These are phyloP conservation scores for Lineolata rhizophorae DNA, from an alignment of 495 filamentous ascomycete species.

Conservation along the genomic window DNA sequence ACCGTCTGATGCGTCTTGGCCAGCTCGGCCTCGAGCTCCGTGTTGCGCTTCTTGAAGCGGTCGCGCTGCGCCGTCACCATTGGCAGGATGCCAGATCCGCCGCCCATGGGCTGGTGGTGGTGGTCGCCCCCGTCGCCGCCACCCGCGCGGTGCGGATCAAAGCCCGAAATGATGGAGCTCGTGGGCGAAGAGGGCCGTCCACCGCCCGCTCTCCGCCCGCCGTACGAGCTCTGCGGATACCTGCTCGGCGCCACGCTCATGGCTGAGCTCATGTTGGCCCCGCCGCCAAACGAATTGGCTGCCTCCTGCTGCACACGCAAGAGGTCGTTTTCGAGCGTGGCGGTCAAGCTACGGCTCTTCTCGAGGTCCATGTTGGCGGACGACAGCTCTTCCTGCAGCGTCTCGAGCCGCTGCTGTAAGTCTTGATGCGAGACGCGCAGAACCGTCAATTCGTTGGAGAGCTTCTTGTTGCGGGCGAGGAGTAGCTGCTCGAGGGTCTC, in stretches of 20 bases:
- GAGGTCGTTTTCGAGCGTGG: conserved; percentile 83
- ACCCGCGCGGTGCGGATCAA: conserved; percentile 39
- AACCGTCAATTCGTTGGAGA: conserved; percentile 80
- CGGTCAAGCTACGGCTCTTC: conserved; percentile 60
- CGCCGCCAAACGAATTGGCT: conserved; percentile 48
- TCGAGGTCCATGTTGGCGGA: conserved; percentile 70
- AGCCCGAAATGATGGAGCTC: conserved; percentile 91
- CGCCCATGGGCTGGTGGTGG: conserved; percentile 55
- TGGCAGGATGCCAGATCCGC: conserved; percentile 76
- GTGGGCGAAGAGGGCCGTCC: conserved; percentile 54
- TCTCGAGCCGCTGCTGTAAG: conserved; percentile 57
- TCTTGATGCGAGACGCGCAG: conserved; percentile 88
- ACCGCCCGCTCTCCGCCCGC: conserved; percentile 29
- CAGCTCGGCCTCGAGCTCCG: conserved; percentile 77
- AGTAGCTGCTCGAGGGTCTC: conserved; percentile 81
- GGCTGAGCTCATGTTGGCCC: conserved; percentile 34
- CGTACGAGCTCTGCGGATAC: conserved; percentile 53
- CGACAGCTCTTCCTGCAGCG: conserved; percentile 63
- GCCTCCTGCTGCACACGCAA: conserved; percentile 67
- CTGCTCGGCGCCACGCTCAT: conserved; percentile 72
- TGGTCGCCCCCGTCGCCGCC: too few species aligned
- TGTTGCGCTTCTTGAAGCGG: conserved; percentile 90
- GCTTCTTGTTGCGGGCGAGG: conserved; percentile 83
- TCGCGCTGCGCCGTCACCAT: conserved; percentile 98
- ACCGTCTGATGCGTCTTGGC: conserved; percentile 62